Evolutionary conservation across 176 grass and related monocot species (phyloP).

Genomic region (Canna indica): DNA sequence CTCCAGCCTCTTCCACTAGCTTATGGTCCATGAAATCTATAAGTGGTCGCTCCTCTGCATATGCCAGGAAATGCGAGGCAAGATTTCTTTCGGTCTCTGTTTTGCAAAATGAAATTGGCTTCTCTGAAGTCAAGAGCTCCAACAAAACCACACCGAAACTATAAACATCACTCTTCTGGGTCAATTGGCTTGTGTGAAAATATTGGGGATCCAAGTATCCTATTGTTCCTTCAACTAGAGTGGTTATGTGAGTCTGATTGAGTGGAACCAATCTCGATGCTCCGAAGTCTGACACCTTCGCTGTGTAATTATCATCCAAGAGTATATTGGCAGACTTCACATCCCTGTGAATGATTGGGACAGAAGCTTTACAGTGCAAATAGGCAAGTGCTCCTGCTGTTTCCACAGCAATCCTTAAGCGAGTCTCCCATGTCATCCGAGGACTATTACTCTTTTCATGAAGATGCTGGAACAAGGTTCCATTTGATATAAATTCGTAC

Average conservation of each 20-base stretch:
- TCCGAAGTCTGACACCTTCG: constrained; percentile 44
- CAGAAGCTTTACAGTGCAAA: constrained; percentile 23
- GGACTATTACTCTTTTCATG: neutral
- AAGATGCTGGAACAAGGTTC: constrained; percentile 35
- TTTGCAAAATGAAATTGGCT: neutral
- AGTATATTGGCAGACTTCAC: constrained; percentile 45
- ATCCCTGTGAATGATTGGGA: constrained; percentile 39
- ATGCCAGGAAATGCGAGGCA: neutral
- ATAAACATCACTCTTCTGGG: constrained; percentile 43
- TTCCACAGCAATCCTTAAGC: constrained; percentile 23
- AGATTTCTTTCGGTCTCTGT: neutral
- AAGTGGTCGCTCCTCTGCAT: neutral
- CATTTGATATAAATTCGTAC: constrained; percentile 40
- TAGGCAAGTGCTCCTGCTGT: constrained; percentile 27
- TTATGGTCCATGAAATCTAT: neutral
- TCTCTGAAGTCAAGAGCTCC: constrained; percentile 33
- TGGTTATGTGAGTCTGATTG: constrained; percentile 39
- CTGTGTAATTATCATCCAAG: constrained; percentile 27
- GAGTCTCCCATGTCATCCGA: constrained; percentile 25
- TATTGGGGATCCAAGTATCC: constrained; percentile 47
- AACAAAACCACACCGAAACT: constrained; percentile 41
- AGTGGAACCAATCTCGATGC: constrained; percentile 33
- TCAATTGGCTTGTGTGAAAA: constrained; percentile 31
- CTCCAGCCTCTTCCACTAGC: constrained; percentile 1
- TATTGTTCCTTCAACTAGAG: constrained; percentile 38